Evolutionary conservation across 306 rosid genomes (phyloP), one percentile per base, ranked within the genome.

Genomic region (Vigna radiata): DNA sequence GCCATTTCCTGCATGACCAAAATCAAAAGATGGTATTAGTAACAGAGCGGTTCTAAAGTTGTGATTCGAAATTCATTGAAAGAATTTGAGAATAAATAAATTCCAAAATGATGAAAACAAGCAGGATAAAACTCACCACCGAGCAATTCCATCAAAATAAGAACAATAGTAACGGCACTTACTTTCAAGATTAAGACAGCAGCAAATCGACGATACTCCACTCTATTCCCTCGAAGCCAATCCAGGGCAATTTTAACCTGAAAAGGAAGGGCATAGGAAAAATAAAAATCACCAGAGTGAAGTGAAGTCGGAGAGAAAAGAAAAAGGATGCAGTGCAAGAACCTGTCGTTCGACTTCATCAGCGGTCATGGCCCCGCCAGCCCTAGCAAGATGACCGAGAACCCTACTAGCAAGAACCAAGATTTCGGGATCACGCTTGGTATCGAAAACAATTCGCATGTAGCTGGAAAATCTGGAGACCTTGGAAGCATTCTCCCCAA

Each of bases 291-390:
- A 87, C 70, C 44, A 49, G 29, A 73, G 33, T 54, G 79, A 55
- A 70, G 29, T 81, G 6, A 36, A 37, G 11, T 52, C 8, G 2
- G 15, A 15, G 19, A 39, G 12, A 6, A n/a, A 3, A 37, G 19
- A 27, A 5, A 48, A 29, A 59, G 21, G 16, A 50, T 16, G 69
- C 52, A 85, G 79, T 36, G 58, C 4, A 52, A 11, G 12, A 17
- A 17, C 99, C 97, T 95, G 99, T 73, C 89, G 89, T 88, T 95
- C 97, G 52, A 95, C 97, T 88, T 95, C 97, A 82, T 95, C 97
- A 0, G 97, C 97, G 13, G 99, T 95, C 97, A 92, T 95, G 61
- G 99, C 94, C 54, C 99, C 99, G 6, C 99, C 99, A 5, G 99
- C 97, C 85, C 97, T 86, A 41, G 93, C 99, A 12, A 95, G 88